phyloP scores from a whole-genome alignment of 257 asterid genomes.

The Ocimum tenuiflorum region DNA sequence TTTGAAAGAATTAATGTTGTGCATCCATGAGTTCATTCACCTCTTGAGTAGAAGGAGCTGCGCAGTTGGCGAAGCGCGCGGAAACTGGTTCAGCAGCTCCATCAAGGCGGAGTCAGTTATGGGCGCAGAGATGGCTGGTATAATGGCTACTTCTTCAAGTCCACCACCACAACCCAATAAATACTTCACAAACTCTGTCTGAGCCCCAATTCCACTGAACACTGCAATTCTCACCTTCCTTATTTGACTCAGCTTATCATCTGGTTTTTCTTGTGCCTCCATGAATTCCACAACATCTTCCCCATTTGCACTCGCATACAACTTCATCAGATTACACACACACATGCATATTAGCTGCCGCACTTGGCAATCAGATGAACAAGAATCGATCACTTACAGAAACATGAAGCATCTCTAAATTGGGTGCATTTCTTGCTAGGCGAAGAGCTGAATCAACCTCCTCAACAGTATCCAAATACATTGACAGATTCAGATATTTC shows the following conservation, averaged over 20 bases:
- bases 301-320: background rate
- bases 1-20: too few species aligned
- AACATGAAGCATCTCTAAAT: background rate
- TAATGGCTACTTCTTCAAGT: background rate
- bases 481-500: background rate
- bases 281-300: background rate
- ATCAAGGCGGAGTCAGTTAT: background rate
- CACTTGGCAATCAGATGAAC: too few species aligned
- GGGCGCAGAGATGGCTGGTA: background rate
- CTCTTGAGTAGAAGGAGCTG: too few species aligned
- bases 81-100: background rate
- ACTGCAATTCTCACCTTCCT: background rate
- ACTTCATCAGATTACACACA: background rate
- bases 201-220: background rate
- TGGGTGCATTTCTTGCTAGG: background rate
- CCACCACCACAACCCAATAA: background rate
- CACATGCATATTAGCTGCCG: too few species aligned
- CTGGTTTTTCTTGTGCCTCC: background rate
- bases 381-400: background rate
- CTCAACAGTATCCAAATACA: background rate
- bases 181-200: background rate
- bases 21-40: too few species aligned
- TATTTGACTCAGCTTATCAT: background rate
- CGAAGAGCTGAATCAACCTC: slow-evolving; percentile 8
- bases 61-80: background rate